A percentile compares a stretch with the other conserved stretches of the same genome.
These are phyloP conservation scores for Rhodotorula sphaerocarpa DNA, from an alignment of 768 basidiomycete genomes.

Conservation along the genomic window DNA sequence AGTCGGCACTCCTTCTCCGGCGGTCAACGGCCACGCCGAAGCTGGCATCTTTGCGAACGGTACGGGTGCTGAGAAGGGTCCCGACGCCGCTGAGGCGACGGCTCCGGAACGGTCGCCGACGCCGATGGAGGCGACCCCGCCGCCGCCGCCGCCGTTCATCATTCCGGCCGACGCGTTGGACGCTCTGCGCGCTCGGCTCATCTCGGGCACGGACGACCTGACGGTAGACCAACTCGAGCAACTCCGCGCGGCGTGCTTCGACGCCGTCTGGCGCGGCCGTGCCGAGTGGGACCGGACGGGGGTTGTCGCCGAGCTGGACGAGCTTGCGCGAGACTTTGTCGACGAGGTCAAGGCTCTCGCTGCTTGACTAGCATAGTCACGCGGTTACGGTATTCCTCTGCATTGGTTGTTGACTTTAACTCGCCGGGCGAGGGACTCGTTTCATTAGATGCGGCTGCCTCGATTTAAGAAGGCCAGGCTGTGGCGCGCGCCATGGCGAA, in stretches of 20 bases:
- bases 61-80: conserved; percentile 44
- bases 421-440: too few species aligned
- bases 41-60: not conserved
- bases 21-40: not conserved
- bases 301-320: conserved; percentile 47
- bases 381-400: too few species aligned
- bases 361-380: too few species aligned
- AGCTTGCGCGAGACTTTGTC: conserved; percentile 27
- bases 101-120: conserved; percentile 10
- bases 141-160: conserved; percentile 53
- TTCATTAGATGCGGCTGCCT: too few species aligned
- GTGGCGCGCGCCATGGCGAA: too few species aligned
- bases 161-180: conserved; percentile 52
- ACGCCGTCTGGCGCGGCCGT: conserved; percentile 71
- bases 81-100: not conserved
- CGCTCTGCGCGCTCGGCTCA: conserved; percentile 51
- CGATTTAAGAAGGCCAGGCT: too few species aligned
- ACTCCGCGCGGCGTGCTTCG: conserved; percentile 72
- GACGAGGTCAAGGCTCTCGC: conserved; percentile 29
- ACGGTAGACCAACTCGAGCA: conserved; percentile 89
- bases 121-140: conserved; percentile 19
- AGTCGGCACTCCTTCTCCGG: not conserved
- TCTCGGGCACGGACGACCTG: conserved; percentile 53
- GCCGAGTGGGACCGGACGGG: conserved; percentile 71
- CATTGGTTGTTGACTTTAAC: too few species aligned